A percentile compares a stretch with the other conserved stretches of the same genome.
These are phyloP conservation scores for Calonectria multiphialidica DNA, from an alignment of 2,329 filamentous ascomycete species.

Conservation along the genomic window DNA sequence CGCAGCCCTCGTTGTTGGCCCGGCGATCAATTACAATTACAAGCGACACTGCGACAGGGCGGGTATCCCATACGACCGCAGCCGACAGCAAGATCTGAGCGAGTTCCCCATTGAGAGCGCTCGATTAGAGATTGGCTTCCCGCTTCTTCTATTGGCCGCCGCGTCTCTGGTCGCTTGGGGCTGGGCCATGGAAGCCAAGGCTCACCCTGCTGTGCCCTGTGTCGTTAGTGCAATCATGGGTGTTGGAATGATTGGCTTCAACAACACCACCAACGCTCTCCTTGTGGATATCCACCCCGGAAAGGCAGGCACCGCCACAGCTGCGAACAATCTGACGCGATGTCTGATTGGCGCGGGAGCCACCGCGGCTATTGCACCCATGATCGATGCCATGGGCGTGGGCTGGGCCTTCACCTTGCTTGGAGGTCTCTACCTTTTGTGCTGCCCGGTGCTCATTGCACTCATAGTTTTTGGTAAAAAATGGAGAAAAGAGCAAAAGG, in stretches of 20 bases:
- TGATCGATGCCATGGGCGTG: conserved; percentile 63
- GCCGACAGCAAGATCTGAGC: conserved; percentile 61
- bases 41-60: conserved; percentile 67
- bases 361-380: conserved; percentile 63
- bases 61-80: conserved; percentile 65
- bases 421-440: conserved; percentile 55
- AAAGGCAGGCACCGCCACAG: conserved; percentile 65
- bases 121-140: conserved; percentile 61
- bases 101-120: conserved; percentile 65
- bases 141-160: conserved; percentile 63
- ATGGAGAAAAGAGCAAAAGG: conserved; percentile 55
- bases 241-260: conserved; percentile 64
- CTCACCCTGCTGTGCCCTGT: conserved; percentile 59
- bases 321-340: conserved; percentile 67
- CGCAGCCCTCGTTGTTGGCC: conserved; percentile 61
- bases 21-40: conserved; percentile 76
- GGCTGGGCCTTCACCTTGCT: conserved; percentile 66
- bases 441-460: conserved; percentile 54
- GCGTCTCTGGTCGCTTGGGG: conserved; percentile 63
- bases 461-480: conserved; percentile 56
- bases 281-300: conserved; percentile 68
- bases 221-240: conserved; percentile 61
- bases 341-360: conserved; percentile 67
- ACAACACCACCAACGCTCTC: conserved; percentile 64
- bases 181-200: conserved; percentile 60